phyloP scores from a whole-genome alignment of 805 yeast genomes.

The Yamadazyma sp. region DNA sequence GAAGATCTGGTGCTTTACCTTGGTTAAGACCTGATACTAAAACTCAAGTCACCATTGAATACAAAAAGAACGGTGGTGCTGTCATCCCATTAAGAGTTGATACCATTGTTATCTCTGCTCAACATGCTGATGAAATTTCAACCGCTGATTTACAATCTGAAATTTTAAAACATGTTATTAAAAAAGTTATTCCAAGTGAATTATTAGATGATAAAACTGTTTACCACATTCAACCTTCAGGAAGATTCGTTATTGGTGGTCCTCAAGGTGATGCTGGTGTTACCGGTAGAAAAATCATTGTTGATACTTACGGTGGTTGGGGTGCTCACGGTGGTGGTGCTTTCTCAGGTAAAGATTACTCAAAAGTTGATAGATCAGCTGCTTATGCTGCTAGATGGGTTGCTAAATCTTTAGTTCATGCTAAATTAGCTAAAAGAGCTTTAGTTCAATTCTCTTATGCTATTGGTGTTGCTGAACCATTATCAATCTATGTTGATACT shows the following conservation, averaged over 20 bases:
- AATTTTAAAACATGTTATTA: conserved; percentile 74
- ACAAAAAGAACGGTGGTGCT: conserved; percentile 91
- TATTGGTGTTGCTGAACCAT: conserved; percentile 99
- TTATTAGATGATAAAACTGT: conserved; percentile 91
- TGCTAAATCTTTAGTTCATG: conserved; percentile 94
- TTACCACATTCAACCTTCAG: conserved; percentile 99
- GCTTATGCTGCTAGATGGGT: conserved; percentile 99
- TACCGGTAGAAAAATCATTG: conserved; percentile 99
- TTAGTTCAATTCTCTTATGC: conserved; percentile 99
- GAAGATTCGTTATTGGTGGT: conserved; percentile 99
- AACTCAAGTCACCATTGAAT: conserved; percentile 99
- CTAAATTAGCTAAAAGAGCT: conserved; percentile 95
- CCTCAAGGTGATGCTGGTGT: conserved; percentile 99
- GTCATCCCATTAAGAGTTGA: conserved; percentile 95
- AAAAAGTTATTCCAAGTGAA: conserved; percentile 88
- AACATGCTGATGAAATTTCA: conserved; percentile 93
- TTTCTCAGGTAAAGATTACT: conserved; percentile 99
- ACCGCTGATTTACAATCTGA: conserved; percentile 87
- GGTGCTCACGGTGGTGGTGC: conserved; percentile 99
- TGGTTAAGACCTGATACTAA: conserved; percentile 99
- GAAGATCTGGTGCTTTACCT: conserved; percentile 90
- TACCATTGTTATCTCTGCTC: conserved; percentile 96
- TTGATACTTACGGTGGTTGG: conserved; percentile 99
- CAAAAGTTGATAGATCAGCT: conserved; percentile 99
- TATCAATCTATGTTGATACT: conserved; percentile 94